Evolutionary conservation across 1,284 basidiomycete genomes (phyloP), one percentile per base, ranked within the genome.

Genomic region (Waitea zeae): DNA sequence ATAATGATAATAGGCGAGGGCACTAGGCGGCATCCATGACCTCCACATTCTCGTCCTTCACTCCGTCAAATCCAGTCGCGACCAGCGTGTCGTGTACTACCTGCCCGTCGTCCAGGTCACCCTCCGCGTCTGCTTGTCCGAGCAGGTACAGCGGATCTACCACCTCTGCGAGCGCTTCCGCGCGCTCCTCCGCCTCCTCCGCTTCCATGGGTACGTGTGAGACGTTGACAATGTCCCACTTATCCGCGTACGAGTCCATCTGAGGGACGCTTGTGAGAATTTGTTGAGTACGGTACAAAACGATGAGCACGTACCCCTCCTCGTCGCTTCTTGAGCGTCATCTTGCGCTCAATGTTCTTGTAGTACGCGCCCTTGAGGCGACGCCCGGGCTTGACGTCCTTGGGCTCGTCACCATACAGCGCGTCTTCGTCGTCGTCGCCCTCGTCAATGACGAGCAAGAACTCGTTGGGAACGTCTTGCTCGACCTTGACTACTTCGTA

Each of bases 281-380:
- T 15, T 20, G 27, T 40, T 19, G 19, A 31, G 17, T 20, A 20
- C 33, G 24, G 38, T 19, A 17, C 19, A 34, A 32, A 34, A 12
- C 31, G 35, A 22, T 5, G 18, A 13, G 17, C 17, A 52, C 72
- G 51, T 43, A 86, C 84, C 51, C 78, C 80, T 13, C 66, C 68
- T 11, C 86, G 68, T 50, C 78, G 83, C 61, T 88, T 89, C 54
- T 87, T 84, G 32, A 92, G 58, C 14, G 73, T 60, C 66, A 87
- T 86, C 51, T 86, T 86, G 39, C 81, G 71, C 50, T 79, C 75
- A 39, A 90, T 82, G 47, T 78, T 77, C 55, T 87, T 88, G 61
- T 86, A 89, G 52, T 83, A 88, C 0, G 76, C 87, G 12, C 79
- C 84, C 45, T 70, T 72, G 22, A 52, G 52, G 38, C 64, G 49